Percentiles rank a stretch among this genome's conserved stretches.
Evolutionary conservation across 805 yeast species (phyloP).

Genomic region (Yarrowia divulgata): DNA sequence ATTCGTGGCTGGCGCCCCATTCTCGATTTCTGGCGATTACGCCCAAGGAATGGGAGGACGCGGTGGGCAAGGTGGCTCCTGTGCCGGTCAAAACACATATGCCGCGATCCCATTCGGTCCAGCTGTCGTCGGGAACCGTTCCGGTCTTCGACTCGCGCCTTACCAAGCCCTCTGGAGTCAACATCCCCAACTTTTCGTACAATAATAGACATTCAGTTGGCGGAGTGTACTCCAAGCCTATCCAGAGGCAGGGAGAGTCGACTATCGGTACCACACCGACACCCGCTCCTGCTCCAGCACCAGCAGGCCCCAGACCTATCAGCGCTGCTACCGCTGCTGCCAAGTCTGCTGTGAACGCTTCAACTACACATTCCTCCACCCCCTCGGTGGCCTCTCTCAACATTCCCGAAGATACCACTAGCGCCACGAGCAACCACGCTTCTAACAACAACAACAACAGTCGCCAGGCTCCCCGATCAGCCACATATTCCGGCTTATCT

Average conservation of each 20-base stretch:
- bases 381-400: constrained; percentile 18
- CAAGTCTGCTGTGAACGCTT: no score
- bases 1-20: constrained; percentile 89
- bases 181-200: constrained; percentile 37
- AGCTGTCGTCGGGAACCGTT: constrained; percentile 40
- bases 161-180: constrained; percentile 3
- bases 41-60: constrained; percentile 88
- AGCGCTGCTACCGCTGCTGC: background rate
- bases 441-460: no score
- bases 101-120: constrained; percentile 46
- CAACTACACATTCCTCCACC: background rate
- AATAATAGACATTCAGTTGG: constrained; percentile 34
- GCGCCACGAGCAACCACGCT: no score
- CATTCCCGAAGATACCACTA: constrained; percentile 29
- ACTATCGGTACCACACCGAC: no score
- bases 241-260: constrained; percentile 25
- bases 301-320: background rate
- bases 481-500: constrained; percentile 8
- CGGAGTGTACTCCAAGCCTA: constrained; percentile 21
- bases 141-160: background rate
- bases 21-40: constrained; percentile 80
- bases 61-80: constrained; percentile 40
- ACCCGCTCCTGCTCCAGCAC: no score
- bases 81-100: constrained; percentile 38
- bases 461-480: constrained; percentile 17